Evolutionary conservation across 2,329 filamentous ascomycete genomes (phyloP).

Genomic region (Gaeumannomyces sp.): DNA sequence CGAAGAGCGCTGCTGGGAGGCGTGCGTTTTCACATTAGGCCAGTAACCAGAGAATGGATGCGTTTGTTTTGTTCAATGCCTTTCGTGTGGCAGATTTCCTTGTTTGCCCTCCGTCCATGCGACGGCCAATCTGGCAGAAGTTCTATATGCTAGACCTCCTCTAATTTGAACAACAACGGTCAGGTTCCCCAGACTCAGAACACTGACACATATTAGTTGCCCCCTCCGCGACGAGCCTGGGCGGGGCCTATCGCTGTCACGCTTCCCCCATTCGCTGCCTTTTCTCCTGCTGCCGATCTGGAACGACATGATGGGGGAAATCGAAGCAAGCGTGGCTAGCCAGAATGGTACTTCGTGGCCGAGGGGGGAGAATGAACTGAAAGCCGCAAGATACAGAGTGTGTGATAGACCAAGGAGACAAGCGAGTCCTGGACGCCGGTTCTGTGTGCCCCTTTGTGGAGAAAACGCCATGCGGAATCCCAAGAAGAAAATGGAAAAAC

Average conservation of each 20-base stretch:
- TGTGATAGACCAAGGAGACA: background rate
- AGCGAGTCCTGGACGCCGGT: slow-evolving; percentile 5
- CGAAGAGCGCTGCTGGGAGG: too few species aligned
- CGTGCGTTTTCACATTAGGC: background rate
- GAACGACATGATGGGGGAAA: background rate
- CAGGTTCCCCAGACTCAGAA: background rate
- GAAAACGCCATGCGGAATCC: slow-evolving; percentile 2
- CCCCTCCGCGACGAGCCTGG: slow-evolving; percentile 1
- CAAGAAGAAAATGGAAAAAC: background rate
- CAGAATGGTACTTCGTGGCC: background rate
- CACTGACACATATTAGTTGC: background rate
- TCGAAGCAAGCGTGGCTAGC: background rate
- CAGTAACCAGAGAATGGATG: background rate
- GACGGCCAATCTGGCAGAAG: background rate
- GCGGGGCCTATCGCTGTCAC: background rate
- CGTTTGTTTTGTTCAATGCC: background rate
- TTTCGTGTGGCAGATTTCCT: background rate
- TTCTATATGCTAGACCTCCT: slow-evolving; percentile 1
- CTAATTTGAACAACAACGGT: background rate
- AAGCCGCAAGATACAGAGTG: background rate
- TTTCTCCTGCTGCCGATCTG: background rate
- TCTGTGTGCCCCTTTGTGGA: slow-evolving; percentile 4
- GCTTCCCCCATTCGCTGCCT: background rate
- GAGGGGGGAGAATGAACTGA: background rate
- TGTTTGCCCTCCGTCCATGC: background rate